Percentiles rank a stretch among this genome's conserved stretches.
Conservation (phyloP, 768 basidiomycete species). For the Coprinopsis sp. region DNA sequence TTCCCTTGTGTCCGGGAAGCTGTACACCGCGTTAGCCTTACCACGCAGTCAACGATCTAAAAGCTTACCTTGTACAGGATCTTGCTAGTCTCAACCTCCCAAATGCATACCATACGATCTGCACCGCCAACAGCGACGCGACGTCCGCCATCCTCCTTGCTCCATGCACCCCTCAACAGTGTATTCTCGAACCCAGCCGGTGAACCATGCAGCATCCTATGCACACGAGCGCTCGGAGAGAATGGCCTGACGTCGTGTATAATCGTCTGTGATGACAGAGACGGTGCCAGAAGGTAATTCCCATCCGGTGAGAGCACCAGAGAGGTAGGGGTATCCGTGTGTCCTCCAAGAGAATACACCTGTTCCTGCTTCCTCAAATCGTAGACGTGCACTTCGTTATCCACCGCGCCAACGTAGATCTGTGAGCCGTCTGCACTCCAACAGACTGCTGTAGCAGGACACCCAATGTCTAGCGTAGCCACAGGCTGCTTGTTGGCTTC, state of each 20-base stretch:
- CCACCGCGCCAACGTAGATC: conserved; percentile 87
- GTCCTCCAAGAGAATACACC: conserved; percentile 76
- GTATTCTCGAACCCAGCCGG: conserved; percentile 94
- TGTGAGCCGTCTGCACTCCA: conserved; percentile 91
- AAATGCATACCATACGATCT: conserved; percentile 80
- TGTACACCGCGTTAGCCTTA: conserved; percentile 22
- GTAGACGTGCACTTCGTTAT: conserved; percentile 96
- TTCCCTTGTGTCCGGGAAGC: conserved; percentile 96
- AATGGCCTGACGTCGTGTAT: conserved; percentile 95
- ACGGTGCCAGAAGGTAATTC: conserved; percentile 85
- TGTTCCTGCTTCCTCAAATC: conserved; percentile 84
- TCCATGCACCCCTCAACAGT: conserved; percentile 84
- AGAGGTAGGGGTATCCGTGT: conserved; percentile 91
- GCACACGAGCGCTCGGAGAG: conserved; percentile 78
- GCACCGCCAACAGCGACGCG: conserved; percentile 88
- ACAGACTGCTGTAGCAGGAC: conserved; percentile 87
- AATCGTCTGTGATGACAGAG: conserved; percentile 83
- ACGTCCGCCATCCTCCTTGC: conserved; percentile 74
- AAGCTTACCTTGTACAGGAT: conserved; percentile 69
- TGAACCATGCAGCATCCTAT: conserved; percentile 75
- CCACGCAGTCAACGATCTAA: background rate
- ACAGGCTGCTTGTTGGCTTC: conserved; percentile 70
- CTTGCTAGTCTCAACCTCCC: conserved; percentile 78
- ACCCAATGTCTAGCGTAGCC: conserved; percentile 77
- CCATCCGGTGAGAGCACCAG: conserved; percentile 87